These are phyloP conservation scores for Podospora pseudopauciseta DNA, from an alignment of 495 filamentous ascomycete genomes.

Conservation along the genomic window DNA sequence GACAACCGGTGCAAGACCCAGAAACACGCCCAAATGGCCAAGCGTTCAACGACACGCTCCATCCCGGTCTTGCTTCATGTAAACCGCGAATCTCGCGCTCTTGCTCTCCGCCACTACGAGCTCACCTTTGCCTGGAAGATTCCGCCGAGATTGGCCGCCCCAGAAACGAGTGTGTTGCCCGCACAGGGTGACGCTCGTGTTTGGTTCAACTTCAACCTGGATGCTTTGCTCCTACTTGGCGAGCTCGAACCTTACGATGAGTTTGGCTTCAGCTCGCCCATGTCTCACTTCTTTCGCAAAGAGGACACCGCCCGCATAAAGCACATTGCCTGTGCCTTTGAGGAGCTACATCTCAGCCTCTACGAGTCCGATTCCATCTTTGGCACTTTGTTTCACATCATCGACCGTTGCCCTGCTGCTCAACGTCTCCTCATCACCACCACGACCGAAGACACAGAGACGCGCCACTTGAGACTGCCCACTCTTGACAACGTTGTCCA, in stretches of 20 bases:
- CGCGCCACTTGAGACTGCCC: conserved; percentile 17
- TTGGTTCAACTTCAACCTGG: conserved; percentile 41
- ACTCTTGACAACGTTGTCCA: conserved; percentile 35
- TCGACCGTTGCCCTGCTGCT: conserved; percentile 35
- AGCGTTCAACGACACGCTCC: conserved; percentile 18
- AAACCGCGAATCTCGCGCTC: conserved; percentile 39
- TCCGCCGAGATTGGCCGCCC: conserved; percentile 27
- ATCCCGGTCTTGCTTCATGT: conserved; percentile 40
- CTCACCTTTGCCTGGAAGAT: conserved; percentile 42
- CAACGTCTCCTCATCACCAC: conserved; percentile 33
- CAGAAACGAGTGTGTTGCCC: conserved; percentile 19
- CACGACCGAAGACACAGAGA: conserved; percentile 30
- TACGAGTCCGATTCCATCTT: conserved; percentile 38
- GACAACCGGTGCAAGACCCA: conserved; percentile 19
- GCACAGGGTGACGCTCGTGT: conserved; percentile 26
- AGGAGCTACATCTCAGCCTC: conserved; percentile 30
- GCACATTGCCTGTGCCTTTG: conserved; percentile 34
- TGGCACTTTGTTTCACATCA: conserved; percentile 39
- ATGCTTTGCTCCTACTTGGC: conserved; percentile 39
- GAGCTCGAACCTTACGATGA: conserved; percentile 41
- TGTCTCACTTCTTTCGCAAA: conserved; percentile 39
- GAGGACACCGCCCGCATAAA: conserved; percentile 36
- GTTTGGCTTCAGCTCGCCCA: conserved; percentile 41
- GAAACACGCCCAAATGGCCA: conserved; percentile 20
- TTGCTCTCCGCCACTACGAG: conserved; percentile 42